These are phyloP conservation scores for Annulohypoxylon nitens DNA, from an alignment of 495 filamentous ascomycete species.

Conservation along the genomic window DNA sequence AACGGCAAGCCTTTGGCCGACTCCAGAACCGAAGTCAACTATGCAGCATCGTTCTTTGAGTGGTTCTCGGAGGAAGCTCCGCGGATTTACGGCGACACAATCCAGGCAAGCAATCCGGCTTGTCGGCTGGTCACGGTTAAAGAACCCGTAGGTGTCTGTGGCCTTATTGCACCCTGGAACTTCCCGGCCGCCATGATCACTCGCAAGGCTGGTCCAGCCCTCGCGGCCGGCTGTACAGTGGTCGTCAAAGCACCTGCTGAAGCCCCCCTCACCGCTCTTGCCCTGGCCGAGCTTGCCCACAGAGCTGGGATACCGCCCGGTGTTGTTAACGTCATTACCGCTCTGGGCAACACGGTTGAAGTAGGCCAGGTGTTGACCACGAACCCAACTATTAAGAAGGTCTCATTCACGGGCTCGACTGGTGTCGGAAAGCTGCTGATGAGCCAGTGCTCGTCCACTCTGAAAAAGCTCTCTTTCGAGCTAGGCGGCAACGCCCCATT, in stretches of 20 bases:
- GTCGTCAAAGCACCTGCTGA: conserved; percentile 59
- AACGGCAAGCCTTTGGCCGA: conserved; percentile 70
- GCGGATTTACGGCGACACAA: conserved; percentile 68
- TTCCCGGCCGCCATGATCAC: conserved; percentile 51
- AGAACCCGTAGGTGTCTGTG: conserved; percentile 56
- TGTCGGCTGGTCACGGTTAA: conserved; percentile 46
- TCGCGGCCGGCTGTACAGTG: conserved; percentile 61
- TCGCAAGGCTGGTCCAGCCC: conserved; percentile 61
- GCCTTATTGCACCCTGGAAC: conserved; percentile 60
- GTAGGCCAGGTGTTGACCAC: conserved; percentile 39
- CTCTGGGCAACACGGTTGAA: conserved; percentile 50
- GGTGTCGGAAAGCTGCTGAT: conserved; percentile 58
- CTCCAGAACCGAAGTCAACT: conserved; percentile 67
- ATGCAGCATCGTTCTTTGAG: conserved; percentile 69
- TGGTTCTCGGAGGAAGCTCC: conserved; percentile 73
- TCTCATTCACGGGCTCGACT: conserved; percentile 63
- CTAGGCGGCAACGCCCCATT: conserved; percentile 79
- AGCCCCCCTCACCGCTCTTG: conserved; percentile 52
- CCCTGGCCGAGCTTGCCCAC: conserved; percentile 47
- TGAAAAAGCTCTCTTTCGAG: conserved; percentile 80
- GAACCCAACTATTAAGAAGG: conserved; percentile 49
- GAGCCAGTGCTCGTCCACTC: conserved; percentile 58
- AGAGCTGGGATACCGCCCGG: conserved; percentile 56
- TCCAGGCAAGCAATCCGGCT: conserved; percentile 47
- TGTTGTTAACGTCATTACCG: conserved; percentile 12